Conservation (phyloP, 495 filamentous ascomycete genomes). For the Aspergillus haitiensis region DNA sequence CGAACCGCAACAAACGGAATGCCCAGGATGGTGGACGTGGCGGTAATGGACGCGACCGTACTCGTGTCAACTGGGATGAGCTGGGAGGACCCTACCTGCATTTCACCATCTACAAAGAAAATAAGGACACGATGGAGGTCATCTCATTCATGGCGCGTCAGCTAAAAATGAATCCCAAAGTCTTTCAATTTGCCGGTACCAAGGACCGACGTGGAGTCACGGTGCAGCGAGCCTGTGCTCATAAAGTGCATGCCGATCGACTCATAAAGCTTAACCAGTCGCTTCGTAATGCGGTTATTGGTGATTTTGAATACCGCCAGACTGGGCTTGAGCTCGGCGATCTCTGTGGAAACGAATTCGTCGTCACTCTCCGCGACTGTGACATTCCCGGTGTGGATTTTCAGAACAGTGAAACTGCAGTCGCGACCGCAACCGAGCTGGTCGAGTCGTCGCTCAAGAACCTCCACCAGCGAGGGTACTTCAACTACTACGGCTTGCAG, state of each 20-base stretch:
- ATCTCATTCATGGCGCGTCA: constrained; percentile 68
- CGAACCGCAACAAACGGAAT: constrained; percentile 42
- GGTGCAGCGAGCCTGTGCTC: constrained; percentile 76
- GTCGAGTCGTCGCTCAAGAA: constrained; percentile 56
- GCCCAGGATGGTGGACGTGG: constrained; percentile 32
- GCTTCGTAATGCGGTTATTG: constrained; percentile 64
- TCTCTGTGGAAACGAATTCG: constrained; percentile 84
- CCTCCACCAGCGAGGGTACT: constrained; percentile 69
- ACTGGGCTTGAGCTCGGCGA: constrained; percentile 77
- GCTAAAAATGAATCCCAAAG: constrained; percentile 64
- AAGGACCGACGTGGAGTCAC: constrained; percentile 92
- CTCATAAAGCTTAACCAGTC: constrained; percentile 62
- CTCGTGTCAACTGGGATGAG: constrained; percentile 56
- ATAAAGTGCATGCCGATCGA: constrained; percentile 60
- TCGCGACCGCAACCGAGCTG: constrained; percentile 49
- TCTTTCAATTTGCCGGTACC: constrained; percentile 85
- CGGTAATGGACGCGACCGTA: constrained; percentile 25
- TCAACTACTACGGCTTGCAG: constrained; percentile 96
- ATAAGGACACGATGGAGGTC: constrained; percentile 96
- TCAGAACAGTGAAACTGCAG: constrained; percentile 36
- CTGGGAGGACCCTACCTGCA: constrained; percentile 81
- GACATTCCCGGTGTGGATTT: constrained; percentile 55
- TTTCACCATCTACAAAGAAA: constrained; percentile 95
- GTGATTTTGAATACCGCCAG: constrained; percentile 72
- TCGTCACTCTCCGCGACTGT: constrained; percentile 84